phyloP scores from a whole-genome alignment of 108 stramenopile genomes.

The Pseudonitzschia multistriata region DNA sequence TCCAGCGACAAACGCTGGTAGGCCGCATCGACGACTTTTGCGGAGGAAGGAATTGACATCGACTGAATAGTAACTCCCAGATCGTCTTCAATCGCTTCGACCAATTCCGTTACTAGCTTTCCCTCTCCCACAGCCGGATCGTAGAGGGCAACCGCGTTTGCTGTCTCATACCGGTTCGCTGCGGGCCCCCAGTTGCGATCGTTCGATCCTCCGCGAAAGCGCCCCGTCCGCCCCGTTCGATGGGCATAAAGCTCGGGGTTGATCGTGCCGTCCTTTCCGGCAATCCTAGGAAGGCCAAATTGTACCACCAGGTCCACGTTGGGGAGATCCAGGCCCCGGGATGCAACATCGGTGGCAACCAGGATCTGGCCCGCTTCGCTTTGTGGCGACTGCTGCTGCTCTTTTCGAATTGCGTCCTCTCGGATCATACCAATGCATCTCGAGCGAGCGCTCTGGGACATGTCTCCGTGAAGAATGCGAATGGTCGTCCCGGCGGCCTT shows the following conservation, averaged over 20 bases:
- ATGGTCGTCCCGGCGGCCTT: constrained; percentile 73
- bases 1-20: constrained; percentile 30
- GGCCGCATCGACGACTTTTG: constrained; percentile 43
- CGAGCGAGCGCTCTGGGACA: constrained; percentile 76
- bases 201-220: constrained; percentile 67
- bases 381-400: constrained; percentile 1
- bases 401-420: constrained; percentile 5
- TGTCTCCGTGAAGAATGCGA: constrained; percentile 83
- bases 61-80: constrained; percentile 35
- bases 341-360: constrained; percentile 95
- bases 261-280: constrained; percentile 66
- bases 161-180: constrained; percentile 11
- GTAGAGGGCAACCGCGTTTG: constrained; percentile 87
- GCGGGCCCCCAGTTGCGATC: constrained; percentile 71
- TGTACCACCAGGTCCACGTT: constrained; percentile 95
- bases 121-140: constrained; percentile 46
- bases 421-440: constrained; percentile 47
- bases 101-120: constrained; percentile 41
- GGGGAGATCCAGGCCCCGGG: constrained; percentile 93
- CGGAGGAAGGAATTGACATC: constrained; percentile 42
- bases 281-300: constrained; percentile 91
- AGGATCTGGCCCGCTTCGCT: constrained; percentile 79
- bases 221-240: constrained; percentile 95
- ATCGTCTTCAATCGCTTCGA: constrained; percentile 63
- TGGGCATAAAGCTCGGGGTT: constrained; percentile 89